Evolutionary conservation across 305 asterid species (phyloP).

Genomic region (Fraxinus greggii): DNA sequence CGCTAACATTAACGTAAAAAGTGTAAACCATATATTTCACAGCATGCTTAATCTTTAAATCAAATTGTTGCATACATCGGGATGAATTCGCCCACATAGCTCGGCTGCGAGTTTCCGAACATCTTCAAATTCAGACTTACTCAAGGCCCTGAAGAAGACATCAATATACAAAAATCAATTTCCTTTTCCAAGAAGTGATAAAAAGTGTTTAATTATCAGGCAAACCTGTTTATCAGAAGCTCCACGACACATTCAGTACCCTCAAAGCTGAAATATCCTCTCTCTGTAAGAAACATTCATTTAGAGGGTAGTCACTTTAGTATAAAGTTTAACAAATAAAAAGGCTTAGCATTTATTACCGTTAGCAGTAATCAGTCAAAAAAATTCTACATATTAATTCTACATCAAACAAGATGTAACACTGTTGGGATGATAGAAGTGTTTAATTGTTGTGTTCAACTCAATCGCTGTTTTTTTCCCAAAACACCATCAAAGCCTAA

Average conservation of each 20-base stretch:
- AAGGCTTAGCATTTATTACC: neutral
- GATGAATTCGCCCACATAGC: slow-evolving; percentile 90
- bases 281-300: slow-evolving; percentile 38
- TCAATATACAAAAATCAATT: slow-evolving; percentile 19
- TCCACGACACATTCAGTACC: slow-evolving; percentile 58
- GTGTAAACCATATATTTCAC: slow-evolving; percentile 1
- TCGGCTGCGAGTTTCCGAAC: slow-evolving; percentile 93
- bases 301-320: neutral
- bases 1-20: neutral
- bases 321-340: neutral
- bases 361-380: neutral
- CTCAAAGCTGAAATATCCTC: slow-evolving; percentile 31
- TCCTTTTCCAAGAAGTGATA: slow-evolving; percentile 10
- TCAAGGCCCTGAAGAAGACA: slow-evolving; percentile 58
- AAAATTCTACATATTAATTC: neutral
- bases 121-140: slow-evolving; percentile 75
- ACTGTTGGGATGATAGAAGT: neutral
- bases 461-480: neutral
- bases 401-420: neutral
- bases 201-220: slow-evolving; percentile 11
- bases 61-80: slow-evolving; percentile 46
- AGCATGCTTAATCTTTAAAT: slow-evolving; percentile 17
- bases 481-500: neutral
- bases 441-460: neutral
- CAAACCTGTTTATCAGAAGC: slow-evolving; percentile 68